Evolutionary conservation across 2,329 filamentous ascomycete species (phyloP).

Genomic region (Metarhizium anisopliae): DNA sequence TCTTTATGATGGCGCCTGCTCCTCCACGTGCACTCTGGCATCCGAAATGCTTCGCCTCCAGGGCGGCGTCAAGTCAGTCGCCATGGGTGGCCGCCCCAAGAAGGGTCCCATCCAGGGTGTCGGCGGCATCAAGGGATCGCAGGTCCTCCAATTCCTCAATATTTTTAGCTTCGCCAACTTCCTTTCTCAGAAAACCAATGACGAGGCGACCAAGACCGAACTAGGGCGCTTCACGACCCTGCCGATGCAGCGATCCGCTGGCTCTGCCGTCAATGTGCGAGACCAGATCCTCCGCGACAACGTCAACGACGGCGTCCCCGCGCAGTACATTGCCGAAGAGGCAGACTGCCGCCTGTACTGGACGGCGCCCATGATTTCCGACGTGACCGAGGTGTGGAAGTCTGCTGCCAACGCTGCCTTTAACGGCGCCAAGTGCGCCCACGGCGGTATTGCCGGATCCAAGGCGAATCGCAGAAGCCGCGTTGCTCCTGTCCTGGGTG

Average conservation of each 20-base stretch:
- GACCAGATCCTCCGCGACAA: constrained; percentile 29
- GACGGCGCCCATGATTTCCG: constrained; percentile 37
- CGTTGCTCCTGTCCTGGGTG: not conserved
- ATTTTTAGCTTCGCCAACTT: constrained; percentile 18
- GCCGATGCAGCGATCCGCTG: constrained; percentile 22
- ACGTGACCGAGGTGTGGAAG: constrained; percentile 39
- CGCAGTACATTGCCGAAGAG: constrained; percentile 39
- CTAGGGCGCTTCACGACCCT: constrained; percentile 23
- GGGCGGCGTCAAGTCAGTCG: constrained; percentile 41
- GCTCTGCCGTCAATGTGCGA: constrained; percentile 27
- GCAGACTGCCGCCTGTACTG: constrained; percentile 43
- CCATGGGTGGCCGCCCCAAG: constrained; percentile 40
- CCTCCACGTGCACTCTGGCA: constrained; percentile 49
- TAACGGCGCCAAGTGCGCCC: constrained; percentile 30
- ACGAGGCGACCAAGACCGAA: constrained; percentile 15
- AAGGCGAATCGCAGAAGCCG: constrained; percentile 1
- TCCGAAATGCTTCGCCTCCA: constrained; percentile 43
- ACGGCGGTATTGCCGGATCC: constrained; percentile 20
- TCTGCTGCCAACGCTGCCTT: constrained; percentile 30
- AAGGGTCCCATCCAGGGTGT: constrained; percentile 42
- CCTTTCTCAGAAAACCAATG: constrained; percentile 16
- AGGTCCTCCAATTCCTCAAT: constrained; percentile 23
- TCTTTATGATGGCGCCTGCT: constrained; percentile 50
- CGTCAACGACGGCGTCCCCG: constrained; percentile 30
- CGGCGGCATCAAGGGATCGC: constrained; percentile 43